Evolutionary conservation across 2,329 filamentous ascomycete species (phyloP).

Genomic region (Penicillium sp.): DNA sequence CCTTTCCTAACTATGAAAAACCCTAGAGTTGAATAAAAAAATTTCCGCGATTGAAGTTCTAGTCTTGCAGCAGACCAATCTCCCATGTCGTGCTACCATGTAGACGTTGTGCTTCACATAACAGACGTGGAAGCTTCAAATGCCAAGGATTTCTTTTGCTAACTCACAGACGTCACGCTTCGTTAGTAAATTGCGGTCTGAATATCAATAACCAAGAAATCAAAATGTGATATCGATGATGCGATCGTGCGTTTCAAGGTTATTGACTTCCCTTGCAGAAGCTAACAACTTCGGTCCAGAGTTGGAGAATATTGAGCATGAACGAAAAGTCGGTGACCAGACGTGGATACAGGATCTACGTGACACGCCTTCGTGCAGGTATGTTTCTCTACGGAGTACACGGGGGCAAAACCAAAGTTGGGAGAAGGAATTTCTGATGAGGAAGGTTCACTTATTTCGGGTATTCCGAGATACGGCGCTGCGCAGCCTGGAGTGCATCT

Average conservation of each 20-base stretch:
- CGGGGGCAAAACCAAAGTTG: background rate
- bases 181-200: constrained; percentile 1
- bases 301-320: background rate
- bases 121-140: background rate
- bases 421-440: background rate
- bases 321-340: background rate
- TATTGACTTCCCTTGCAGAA: background rate
- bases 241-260: background rate
- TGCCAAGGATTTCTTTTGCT: background rate
- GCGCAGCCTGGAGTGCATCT: background rate
- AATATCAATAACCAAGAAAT: background rate
- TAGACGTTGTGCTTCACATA: background rate
- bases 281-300: background rate
- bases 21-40: background rate
- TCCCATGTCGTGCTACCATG: background rate
- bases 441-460: background rate
- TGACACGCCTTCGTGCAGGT: background rate
- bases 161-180: background rate
- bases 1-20: too few species aligned
- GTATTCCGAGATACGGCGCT: background rate
- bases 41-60: too few species aligned
- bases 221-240: background rate
- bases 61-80: too few species aligned
- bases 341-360: background rate
- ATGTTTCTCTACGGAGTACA: background rate